Base-by-base conservation (phyloP, 163 green algal species). In the Chlorella variabilis region DNA sequence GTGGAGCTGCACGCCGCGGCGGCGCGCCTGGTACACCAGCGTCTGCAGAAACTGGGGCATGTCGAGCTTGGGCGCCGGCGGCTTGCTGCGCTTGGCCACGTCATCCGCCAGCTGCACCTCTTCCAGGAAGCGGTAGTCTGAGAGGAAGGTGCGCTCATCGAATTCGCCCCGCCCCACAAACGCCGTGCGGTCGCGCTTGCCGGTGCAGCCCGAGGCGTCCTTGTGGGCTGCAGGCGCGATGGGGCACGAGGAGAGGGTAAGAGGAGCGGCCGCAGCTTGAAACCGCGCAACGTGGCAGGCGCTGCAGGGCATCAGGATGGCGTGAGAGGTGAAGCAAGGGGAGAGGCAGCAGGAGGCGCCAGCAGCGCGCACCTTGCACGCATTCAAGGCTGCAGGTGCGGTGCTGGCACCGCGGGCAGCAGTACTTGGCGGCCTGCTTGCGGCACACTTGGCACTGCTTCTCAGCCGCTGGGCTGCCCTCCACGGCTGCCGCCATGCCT, bases 141-240 rank as follows among this genome's bases (percentile, higher is more conserved):
- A 96, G n/a, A 95, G 38, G 27, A 98, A 82, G n/a, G 86, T 69
- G 17, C 70, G 31, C 71, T 98, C 94, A 29, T 86, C 83, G 67
- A 97, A 95, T 3, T 94, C 82, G 38, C 81, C 73, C 34, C 97
- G 79, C 0, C 91, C 80, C 25, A 96, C 90, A 83, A 94, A 97
- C 0, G 75, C 89, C 21, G 93, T 93, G 38, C 92, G 87, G 88
- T 94, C 88, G 20, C 94, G 83, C 84, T 96, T 94, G 59, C 94
- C 94, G 6, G 59, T 93, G 90, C 94, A 98, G 2, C 87, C 87
- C 27, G 36, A 90, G 1, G 65, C 76, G 23, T 75, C 82, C 79
- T 98, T 97, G 88, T 97, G 94, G 17, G 78, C 81, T 85, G 73
- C 63, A 39, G n/a, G 62, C 6, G 20, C 1, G 45, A 27, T 39